These are phyloP conservation scores for Chaetomiaceae sp. DNA, from an alignment of 2,329 filamentous ascomycete genomes.

Conservation along the genomic window DNA sequence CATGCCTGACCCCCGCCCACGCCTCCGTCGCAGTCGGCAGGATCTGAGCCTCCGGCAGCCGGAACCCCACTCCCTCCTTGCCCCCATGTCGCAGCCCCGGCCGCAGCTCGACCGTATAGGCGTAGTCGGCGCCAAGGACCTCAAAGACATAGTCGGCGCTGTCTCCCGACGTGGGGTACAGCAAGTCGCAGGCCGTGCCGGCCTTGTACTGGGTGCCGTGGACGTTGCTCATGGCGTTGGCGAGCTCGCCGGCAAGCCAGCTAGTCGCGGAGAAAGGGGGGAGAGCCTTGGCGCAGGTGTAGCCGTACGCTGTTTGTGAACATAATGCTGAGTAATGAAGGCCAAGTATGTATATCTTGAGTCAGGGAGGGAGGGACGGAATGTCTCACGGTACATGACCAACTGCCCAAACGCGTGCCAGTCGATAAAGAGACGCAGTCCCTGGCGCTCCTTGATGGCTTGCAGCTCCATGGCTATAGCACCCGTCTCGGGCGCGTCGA, in stretches of 20 bases:
- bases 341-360: no score
- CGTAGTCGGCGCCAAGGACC: slow-evolving; percentile 20
- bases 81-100: neutral
- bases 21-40: slow-evolving; percentile 7
- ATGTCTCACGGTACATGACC: slow-evolving; percentile 60
- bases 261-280: slow-evolving; percentile 38
- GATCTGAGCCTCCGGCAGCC: slow-evolving; percentile 9
- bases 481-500: slow-evolving; percentile 43
- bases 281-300: slow-evolving; percentile 48
- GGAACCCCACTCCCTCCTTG: neutral
- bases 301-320: slow-evolving; percentile 54
- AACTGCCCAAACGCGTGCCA: slow-evolving; percentile 61
- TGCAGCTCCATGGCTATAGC: slow-evolving; percentile 35
- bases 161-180: slow-evolving; percentile 16
- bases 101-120: slow-evolving; percentile 23
- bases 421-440: slow-evolving; percentile 60
- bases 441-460: slow-evolving; percentile 37
- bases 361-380: slow-evolving; percentile 27
- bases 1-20: slow-evolving; percentile 2
- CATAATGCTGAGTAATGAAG: no score
- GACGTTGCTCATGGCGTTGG: slow-evolving; percentile 46
- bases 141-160: slow-evolving; percentile 40
- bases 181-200: slow-evolving; percentile 29
- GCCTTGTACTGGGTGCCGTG: slow-evolving; percentile 38
- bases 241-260: slow-evolving; percentile 44